Evolutionary conservation across 441 rosid species (phyloP).

Genomic region (Gossypium gossypioides): DNA sequence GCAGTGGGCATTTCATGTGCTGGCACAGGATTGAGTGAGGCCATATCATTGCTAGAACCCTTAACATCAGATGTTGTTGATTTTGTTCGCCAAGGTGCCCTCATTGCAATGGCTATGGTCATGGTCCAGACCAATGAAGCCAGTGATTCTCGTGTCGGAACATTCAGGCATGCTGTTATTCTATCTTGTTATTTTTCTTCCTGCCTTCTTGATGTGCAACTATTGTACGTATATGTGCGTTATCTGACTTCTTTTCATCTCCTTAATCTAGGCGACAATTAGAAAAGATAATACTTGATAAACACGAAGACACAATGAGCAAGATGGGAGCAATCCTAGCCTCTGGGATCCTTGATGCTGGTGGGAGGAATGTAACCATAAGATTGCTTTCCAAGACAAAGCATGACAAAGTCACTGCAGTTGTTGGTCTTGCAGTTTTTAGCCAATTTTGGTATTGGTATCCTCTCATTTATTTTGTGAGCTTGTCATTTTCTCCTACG

Average conservation of each 20-base stretch:
- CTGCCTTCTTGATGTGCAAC: neutral
- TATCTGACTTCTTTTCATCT: neutral
- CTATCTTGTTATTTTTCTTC: neutral
- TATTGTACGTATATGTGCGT: neutral
- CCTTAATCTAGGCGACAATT: constrained; percentile 57
- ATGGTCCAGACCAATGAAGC: constrained; percentile 93
- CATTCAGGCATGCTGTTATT: constrained; percentile 54
- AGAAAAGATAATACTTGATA: constrained; percentile 87
- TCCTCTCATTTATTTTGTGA: constrained; percentile 86
- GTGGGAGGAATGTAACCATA: constrained; percentile 92
- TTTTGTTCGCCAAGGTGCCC: constrained; percentile 99
- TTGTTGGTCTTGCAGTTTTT: constrained; percentile 91
- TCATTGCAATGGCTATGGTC: constrained; percentile 98
- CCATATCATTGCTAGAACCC: constrained; percentile 89
- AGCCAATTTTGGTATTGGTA: constrained; percentile 99
- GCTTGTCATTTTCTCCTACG: constrained; percentile 90
- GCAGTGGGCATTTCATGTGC: constrained; percentile 97
- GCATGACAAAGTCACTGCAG: constrained; percentile 89
- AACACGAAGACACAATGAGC: constrained; percentile 96
- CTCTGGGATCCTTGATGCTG: constrained; percentile 94
- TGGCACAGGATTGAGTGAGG: constrained; percentile 92
- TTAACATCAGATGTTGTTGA: constrained; percentile 94
- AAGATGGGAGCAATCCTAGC: constrained; percentile 99
- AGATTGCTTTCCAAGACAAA: constrained; percentile 87
- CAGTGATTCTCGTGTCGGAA: constrained; percentile 88